Evolutionary conservation across 2,329 filamentous ascomycete genomes (phyloP).

Genomic region (Elsinoe arachidis): DNA sequence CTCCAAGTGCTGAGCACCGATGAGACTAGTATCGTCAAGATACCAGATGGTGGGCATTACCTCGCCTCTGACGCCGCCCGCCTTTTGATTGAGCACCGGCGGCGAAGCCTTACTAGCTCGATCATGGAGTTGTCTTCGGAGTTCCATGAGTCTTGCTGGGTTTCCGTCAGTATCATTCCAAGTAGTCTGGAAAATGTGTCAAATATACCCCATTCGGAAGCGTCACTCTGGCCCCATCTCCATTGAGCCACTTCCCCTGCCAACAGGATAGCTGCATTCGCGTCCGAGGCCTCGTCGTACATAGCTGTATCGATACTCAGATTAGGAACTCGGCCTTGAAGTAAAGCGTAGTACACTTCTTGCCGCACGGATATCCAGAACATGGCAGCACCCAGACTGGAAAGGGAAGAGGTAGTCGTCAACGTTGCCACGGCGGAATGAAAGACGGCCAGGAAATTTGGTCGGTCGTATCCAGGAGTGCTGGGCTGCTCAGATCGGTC

Average conservation of each 20-base stretch:
- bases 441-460: neutral
- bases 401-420: too few species aligned
- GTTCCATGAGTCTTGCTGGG: too few species aligned
- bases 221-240: neutral
- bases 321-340: neutral
- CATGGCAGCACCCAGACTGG: too few species aligned
- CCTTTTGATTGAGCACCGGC: too few species aligned
- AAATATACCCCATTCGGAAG: too few species aligned
- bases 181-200: too few species aligned
- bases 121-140: too few species aligned
- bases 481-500: too few species aligned
- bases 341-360: neutral
- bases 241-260: neutral
- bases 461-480: neutral
- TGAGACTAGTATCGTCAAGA: neutral
- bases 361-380: neutral
- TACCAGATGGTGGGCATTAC: neutral
- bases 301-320: neutral
- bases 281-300: neutral
- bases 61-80: too few species aligned
- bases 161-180: too few species aligned
- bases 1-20: neutral
- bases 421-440: neutral
- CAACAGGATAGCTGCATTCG: neutral
- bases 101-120: too few species aligned